Evolutionary conservation across 139 green algal species (phyloP).

Genomic region (Chlorella sp.): DNA sequence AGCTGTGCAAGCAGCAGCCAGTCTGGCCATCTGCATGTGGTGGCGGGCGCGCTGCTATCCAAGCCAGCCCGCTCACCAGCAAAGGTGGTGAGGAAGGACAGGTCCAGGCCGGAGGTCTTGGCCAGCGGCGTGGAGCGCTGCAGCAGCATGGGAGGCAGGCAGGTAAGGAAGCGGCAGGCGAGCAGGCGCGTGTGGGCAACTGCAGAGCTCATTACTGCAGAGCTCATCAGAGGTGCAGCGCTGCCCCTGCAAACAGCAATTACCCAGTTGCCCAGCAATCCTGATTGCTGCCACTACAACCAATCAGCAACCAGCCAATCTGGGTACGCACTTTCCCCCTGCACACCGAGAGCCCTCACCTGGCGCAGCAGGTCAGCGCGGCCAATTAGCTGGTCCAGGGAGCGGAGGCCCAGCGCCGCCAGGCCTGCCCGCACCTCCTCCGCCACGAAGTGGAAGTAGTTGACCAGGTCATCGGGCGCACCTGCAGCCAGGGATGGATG

Average conservation of each 20-base stretch:
- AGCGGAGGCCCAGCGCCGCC: constrained; percentile 85
- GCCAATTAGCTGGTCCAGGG: constrained; percentile 95
- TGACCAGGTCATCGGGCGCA: constrained; percentile 80
- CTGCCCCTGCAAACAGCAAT: too few relatives aligned
- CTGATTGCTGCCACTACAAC: too few relatives aligned
- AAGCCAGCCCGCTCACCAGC: constrained; percentile 55
- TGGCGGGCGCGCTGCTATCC: constrained; percentile 74
- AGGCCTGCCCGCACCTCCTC: constrained; percentile 90
- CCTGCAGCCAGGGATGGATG: too few relatives aligned
- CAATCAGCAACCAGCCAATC: constrained; percentile 55
- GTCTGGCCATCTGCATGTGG: constrained; percentile 83
- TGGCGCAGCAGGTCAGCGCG: constrained; percentile 49
- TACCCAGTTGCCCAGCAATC: too few relatives aligned
- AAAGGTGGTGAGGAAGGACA: constrained; percentile 92
- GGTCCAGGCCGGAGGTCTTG: constrained; percentile 95
- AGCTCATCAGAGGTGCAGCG: too few relatives aligned
- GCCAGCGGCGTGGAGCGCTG: constrained; percentile 72
- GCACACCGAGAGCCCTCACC: too few relatives aligned
- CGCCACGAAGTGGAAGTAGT: constrained; percentile 98
- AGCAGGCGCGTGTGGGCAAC: too few relatives aligned
- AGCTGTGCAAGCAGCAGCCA: too few relatives aligned
- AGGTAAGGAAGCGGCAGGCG: too few relatives aligned
- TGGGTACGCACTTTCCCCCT: too few relatives aligned
- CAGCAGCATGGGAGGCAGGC: too few relatives aligned
- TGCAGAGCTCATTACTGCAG: too few relatives aligned